These are phyloP conservation scores for Aspergillus melleus DNA, from an alignment of 2,329 filamentous ascomycete species.

Conservation along the genomic window DNA sequence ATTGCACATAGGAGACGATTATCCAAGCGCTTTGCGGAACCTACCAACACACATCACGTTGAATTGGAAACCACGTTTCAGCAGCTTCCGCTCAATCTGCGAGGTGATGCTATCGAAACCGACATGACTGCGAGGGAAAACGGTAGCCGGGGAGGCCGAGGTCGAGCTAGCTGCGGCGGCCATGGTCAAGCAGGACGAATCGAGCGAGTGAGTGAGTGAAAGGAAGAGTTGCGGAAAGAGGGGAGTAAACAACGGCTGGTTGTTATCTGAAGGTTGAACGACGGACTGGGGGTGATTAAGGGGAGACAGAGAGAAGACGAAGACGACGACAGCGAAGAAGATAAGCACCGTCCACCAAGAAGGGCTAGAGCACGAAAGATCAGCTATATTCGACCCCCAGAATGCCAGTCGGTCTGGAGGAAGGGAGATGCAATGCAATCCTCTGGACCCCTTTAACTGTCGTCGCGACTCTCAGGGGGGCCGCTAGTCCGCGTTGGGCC, in stretches of 20 bases:
- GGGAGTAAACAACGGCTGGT: constrained; percentile 5
- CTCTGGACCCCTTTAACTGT: constrained; percentile 27
- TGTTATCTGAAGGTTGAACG: background rate
- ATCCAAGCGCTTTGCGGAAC: constrained; percentile 42
- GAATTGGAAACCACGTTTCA: constrained; percentile 99
- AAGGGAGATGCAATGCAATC: constrained; percentile 15
- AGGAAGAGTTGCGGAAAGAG: constrained; percentile 4
- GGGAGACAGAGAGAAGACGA: constrained; percentile 13
- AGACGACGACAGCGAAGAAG: background rate
- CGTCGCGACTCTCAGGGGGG: constrained; percentile 42
- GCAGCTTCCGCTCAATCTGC: constrained; percentile 98
- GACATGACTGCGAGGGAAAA: constrained; percentile 95
- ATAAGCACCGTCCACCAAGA: background rate
- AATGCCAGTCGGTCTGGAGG: constrained; percentile 15
- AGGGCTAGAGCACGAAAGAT: constrained; percentile 12
- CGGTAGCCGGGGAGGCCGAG: constrained; percentile 46
- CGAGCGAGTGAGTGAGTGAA: constrained; percentile 4
- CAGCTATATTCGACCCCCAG: constrained; percentile 11
- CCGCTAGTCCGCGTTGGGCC: constrained; percentile 30
- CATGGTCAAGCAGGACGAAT: constrained; percentile 53
- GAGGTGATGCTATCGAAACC: constrained; percentile 99
- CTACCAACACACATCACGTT: constrained; percentile 98
- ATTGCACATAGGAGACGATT: background rate
- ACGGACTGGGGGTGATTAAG: constrained; percentile 4
- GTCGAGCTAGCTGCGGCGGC: constrained; percentile 64